Percentiles rank a stretch among this genome's conserved stretches.
Conservation (phyloP, 345 rosid species). For the Euphorbia tirucalli region DNA sequence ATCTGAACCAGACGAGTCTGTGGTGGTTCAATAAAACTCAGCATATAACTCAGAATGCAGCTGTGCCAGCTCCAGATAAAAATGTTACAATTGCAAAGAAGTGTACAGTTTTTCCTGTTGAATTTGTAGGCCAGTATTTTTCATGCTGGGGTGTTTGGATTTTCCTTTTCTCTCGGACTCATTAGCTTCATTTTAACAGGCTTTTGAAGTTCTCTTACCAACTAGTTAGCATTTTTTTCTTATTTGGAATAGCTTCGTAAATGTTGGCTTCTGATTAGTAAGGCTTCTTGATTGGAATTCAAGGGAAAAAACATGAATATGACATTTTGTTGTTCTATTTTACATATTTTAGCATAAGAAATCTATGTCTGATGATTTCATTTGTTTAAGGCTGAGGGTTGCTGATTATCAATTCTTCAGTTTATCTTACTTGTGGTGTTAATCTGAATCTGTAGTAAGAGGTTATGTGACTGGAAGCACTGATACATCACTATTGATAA, state of each 20-base stretch:
- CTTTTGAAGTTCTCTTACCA: not conserved
- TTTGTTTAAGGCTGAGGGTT: too few relatives aligned
- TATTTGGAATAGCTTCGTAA: not conserved
- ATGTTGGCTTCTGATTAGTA: not conserved
- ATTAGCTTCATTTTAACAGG: not conserved
- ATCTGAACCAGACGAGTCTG: constrained; percentile 80
- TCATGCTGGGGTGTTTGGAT: not conserved
- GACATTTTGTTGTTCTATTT: not conserved
- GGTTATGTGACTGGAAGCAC: too few relatives aligned
- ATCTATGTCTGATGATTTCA: too few relatives aligned
- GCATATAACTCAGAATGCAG: constrained; percentile 72
- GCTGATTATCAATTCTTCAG: too few relatives aligned
- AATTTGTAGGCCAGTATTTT: constrained; percentile 82
- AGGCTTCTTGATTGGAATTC: not conserved
- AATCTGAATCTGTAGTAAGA: too few relatives aligned
- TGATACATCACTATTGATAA: too few relatives aligned
- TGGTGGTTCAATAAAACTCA: constrained; percentile 89
- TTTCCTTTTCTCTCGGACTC: not conserved
- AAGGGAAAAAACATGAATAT: too few relatives aligned
- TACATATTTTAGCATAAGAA: not conserved
- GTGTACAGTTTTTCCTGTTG: constrained; percentile 86
- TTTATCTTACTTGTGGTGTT: too few relatives aligned
- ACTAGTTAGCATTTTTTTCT: too few relatives aligned
- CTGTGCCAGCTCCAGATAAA: constrained; percentile 72
- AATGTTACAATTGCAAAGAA: constrained; percentile 93